Base-by-base conservation (phyloP, 176 grass and related monocot species). In the Musa troglodytarum region DNA sequence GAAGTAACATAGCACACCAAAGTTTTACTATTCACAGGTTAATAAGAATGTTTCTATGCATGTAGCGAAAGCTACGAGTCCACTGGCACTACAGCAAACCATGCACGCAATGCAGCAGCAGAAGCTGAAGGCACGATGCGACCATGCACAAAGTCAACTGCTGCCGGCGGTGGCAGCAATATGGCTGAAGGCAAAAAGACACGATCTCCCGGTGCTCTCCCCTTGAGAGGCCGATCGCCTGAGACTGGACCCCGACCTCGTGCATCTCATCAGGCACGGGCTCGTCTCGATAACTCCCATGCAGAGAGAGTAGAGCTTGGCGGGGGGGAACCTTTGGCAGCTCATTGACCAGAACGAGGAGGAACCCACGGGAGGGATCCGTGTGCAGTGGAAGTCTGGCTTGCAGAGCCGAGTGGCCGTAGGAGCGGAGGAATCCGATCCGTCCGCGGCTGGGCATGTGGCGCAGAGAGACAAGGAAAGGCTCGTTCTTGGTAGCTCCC, bases 311-410 rank as follows among this genome's bases (percentile, higher is more conserved):
- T 93, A 89, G 4, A 98, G 80, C 54, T 93, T 93, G 79, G 93
- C 72, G 1, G 85, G 86, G 2, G 87, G 71, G 11, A 88, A 91
- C 77, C 86, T 80, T 76, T 98, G 94, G 81, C 94, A 98, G 76
- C 90, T 98, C 63, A 92, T 26, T 34, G 88, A 87, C 69, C 94
- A 83, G 83, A 97, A 88, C 19, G 93, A 93, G 29, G 93, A 90
- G 13, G 90, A 90, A 55, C 87, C 82, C 57, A 87, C 73, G 0
- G 70, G 76, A 15, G 83, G 86, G 74, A 92, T 81, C 55, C 89
- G 56, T 2, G 74, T 78, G 1, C 89, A 93, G 9, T 88, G 85
- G 65, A 88, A 83, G 14, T 97, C 93, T 0, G 77, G 64, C 52
- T 79, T 83, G 87, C 84, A 96, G 57, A 82, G 74, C 15, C 88